Evolutionary conservation across 106 monocot species (phyloP), one percentile per base, ranked within the genome.

Genomic region (Dendrobium chrysotoxum): DNA sequence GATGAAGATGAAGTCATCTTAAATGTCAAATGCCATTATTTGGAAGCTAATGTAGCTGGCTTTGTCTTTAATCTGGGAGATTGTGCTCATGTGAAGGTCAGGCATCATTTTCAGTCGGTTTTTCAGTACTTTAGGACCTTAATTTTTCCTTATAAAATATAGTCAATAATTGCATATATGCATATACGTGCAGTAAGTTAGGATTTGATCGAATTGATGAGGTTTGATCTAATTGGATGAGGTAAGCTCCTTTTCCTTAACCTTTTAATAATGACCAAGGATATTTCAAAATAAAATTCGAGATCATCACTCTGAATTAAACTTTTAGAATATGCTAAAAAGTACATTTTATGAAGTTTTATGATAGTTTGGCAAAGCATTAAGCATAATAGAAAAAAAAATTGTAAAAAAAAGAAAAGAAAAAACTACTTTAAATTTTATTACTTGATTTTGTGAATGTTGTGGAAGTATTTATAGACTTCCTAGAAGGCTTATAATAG

Each of bases 61-160:
- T 86, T 40, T 40, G 82, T 83, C 81, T 75, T 93, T 1, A 61
- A 58, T 73, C 71, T 93, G 10, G 92, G 90, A 7, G 92, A 93
- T 80, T 93, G 92, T 53, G 88, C 82, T 70, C 86, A 85, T 88
- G 85, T 93, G 9, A 90, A 93, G 86, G 92, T 88, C 47, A 84
- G 85, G 16, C 21, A 76, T 55, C n/a, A 72, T 20, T 40, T 75
- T 40, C 18, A 55, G 45, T 9, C 35, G 3, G n/a, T 16, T 40
- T 35, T 70, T 5, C n/a, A 7, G 12, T 30, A 1, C 42, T 45
- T 46, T 4, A 41, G 4, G 26, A 8, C 64, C 18, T 41, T 65
- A 13, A 26, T 9, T 42, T 28, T 65, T 16, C 20, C 40, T 21
- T 35, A 21, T 74, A 40, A 41, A 16, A 70, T 70, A 28, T 70